These are phyloP conservation scores for Pyricularia sp. DNA, from an alignment of 2,329 filamentous ascomycete species.

Conservation along the genomic window DNA sequence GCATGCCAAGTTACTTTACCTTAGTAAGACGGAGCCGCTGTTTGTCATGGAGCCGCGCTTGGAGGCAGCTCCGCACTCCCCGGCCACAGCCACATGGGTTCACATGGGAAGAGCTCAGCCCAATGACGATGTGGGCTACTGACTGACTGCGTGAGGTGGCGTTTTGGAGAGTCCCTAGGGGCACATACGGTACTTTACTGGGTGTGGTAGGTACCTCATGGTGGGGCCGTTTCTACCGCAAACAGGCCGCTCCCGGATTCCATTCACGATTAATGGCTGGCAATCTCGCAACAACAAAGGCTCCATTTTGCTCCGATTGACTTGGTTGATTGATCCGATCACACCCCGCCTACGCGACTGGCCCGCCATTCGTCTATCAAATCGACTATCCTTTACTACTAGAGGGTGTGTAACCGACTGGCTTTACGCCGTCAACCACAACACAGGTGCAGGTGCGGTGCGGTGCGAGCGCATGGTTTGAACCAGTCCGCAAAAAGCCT, in stretches of 20 bases:
- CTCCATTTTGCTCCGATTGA: background rate
- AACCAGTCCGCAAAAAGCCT: background rate
- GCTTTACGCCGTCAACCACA: background rate
- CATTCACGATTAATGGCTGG: background rate
- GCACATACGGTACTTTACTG: background rate
- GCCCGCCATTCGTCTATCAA: background rate
- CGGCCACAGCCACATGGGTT: background rate
- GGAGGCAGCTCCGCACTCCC: background rate
- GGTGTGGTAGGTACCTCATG: background rate
- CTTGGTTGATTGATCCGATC: background rate
- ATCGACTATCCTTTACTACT: background rate
- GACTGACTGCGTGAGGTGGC: background rate
- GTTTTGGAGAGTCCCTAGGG: background rate
- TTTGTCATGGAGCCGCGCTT: constrained; percentile 1
- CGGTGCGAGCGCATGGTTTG: background rate
- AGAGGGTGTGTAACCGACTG: background rate
- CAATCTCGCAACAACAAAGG: background rate
- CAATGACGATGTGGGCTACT: background rate
- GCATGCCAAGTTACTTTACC: background rate
- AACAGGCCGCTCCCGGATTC: background rate
- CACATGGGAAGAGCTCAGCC: background rate
- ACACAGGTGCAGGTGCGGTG: background rate
- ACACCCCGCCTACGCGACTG: background rate
- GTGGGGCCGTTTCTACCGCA: background rate
- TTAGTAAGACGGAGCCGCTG: background rate